These are phyloP conservation scores for Bocquillonia castaneifolia DNA, from an alignment of 441 rosid genomes.

Conservation along the genomic window DNA sequence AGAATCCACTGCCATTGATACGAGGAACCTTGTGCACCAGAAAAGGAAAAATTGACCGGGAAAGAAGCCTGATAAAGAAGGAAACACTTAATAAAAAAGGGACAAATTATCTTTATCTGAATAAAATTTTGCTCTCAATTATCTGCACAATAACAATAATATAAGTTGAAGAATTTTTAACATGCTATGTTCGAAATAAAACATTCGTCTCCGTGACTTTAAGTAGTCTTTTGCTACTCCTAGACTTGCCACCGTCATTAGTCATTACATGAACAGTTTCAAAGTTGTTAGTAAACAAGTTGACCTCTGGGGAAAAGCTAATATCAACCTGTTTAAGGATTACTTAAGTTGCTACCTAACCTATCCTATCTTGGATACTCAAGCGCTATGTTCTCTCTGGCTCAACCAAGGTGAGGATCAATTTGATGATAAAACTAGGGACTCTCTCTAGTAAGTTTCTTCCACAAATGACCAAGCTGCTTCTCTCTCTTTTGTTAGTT, in stretches of 20 bases:
- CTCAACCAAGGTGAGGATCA: neutral
- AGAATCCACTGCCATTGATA: constrained; percentile 70
- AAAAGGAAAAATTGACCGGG: constrained; percentile 50
- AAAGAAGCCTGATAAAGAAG: constrained; percentile 56
- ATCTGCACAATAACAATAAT: constrained; percentile 5
- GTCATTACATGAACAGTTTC: neutral
- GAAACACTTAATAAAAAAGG: constrained; percentile 11
- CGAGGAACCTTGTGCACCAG: constrained; percentile 63
- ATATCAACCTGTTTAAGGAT: neutral
- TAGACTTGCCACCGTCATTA: neutral
- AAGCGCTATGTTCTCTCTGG: neutral
- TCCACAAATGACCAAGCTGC: neutral
- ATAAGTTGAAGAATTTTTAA: neutral
- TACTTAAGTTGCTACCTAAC: neutral
- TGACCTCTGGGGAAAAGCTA: neutral
- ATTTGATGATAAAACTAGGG: neutral
- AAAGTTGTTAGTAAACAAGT: neutral
- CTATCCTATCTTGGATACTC: neutral
- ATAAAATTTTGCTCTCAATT: neutral
- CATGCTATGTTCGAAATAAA: neutral
- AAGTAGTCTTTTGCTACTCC: neutral
- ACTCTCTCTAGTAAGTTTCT: neutral
- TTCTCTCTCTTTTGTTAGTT: no score
- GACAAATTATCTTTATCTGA: neutral
- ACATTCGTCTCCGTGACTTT: neutral